Percentiles rank a stretch among this genome's conserved stretches.
phyloP scores from a whole-genome alignment of 805 yeast genomes.

The Starmerella bombi region DNA sequence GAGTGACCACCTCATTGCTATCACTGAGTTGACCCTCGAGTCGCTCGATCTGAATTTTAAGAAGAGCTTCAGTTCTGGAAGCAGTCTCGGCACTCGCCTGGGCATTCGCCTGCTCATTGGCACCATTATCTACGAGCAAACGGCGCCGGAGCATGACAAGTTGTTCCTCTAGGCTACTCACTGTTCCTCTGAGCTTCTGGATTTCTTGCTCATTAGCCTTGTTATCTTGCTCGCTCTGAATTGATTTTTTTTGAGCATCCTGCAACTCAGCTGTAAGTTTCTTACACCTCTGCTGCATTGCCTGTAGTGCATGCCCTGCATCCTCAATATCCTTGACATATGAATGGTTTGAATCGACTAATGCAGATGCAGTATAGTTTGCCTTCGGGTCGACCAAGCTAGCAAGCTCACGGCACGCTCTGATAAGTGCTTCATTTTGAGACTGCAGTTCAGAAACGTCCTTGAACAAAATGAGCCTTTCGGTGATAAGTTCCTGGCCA shows the following conservation, averaged over 20 bases:
- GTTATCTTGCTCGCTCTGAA: not conserved
- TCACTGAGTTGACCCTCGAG: conserved; percentile 23
- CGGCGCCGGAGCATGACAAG: not conserved
- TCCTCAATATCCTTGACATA: conserved; percentile 27
- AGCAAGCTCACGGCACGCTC: conserved; percentile 59
- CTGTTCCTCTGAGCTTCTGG: not conserved
- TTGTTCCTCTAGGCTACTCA: not conserved
- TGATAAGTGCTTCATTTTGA: conserved; percentile 60
- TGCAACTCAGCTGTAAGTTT: not conserved
- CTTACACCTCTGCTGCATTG: conserved; percentile 20
- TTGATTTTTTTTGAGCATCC: not conserved
- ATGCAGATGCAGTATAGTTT: conserved; percentile 3
- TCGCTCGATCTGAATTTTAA: conserved; percentile 18
- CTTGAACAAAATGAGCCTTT: conserved; percentile 58
- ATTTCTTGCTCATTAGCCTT: not conserved
- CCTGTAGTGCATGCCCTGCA: conserved; percentile 27
- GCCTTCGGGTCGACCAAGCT: conserved; percentile 28
- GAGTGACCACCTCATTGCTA: conserved; percentile 25
- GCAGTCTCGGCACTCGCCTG: not conserved
- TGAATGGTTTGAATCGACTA: conserved; percentile 16
- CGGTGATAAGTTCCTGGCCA: conserved; percentile 39
- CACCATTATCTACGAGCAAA: not conserved
- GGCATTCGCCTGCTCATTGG: not conserved
- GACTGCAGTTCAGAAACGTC: conserved; percentile 54
- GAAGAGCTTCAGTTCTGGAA: not conserved